Base-by-base conservation (phyloP, 768 basidiomycete genomes). In the Postia placenta region DNA sequence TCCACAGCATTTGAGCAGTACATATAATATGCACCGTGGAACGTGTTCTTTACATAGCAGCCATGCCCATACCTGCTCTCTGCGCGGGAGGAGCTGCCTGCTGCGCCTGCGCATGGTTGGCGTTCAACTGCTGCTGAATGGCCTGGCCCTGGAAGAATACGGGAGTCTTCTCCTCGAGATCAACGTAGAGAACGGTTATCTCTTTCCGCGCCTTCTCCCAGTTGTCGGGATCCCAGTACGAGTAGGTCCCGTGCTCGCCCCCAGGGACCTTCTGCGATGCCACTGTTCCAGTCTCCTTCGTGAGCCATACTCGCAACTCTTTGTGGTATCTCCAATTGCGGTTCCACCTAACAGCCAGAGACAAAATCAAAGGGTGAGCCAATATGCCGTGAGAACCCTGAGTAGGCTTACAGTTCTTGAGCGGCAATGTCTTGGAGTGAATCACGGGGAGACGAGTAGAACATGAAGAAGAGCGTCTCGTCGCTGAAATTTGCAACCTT, bases 321-420 rank as follows among this genome's bases (percentile, higher is more conserved):
- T 93, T 96, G 79, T 96, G 93, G 68, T 87, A 96, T 52, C 94
- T 76, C 93, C 94, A 98, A 66, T 92, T 93, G 52, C 92, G 86
- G 66, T 88, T 87, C 75, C 82, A 95, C 61, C 92, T 94, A 57
- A 39, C 49, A 20, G 40, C 49, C 45, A 54, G 56, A 46, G 38
- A 52, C 42, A 49, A 23, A 37, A 39, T 42, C 35, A 38, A 33
- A 20, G 12, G 15, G 12, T 9, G 20, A 35, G 33, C 33, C 20
- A 9, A 39, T 39, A 22, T 11, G 15, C 12, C 12, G 15, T 17
- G 20, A 19, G 15, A 17, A 6, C 12, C 11, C 9, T 9, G 20
- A 19, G 7, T 54, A 56, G 48, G 83, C 90, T 67, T 69, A 95
- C 92, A 98, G 73, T 72, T 97, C 94, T 64, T 92, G 87, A 41